A percentile compares a stretch with the other conserved stretches of the same genome.
Evolutionary conservation across 1,139 yeast species (phyloP).

Genomic region (Lodderomyces orthopsilosis): DNA sequence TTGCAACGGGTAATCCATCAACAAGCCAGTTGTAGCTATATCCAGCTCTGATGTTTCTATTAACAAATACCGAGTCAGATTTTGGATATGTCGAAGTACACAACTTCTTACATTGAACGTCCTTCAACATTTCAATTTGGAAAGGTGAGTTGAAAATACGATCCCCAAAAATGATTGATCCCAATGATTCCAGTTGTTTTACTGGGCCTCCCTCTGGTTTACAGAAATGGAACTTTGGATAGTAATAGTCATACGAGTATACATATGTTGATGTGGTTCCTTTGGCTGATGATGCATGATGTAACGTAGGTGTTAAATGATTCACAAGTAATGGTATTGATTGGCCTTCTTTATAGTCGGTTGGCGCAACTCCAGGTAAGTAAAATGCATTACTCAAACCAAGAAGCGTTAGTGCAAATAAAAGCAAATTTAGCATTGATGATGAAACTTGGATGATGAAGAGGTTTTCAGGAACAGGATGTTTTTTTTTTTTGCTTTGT

Average conservation of each 20-base stretch:
- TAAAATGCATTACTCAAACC: slow-evolving; percentile 57
- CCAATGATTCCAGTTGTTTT: slow-evolving; percentile 85
- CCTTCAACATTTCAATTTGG: slow-evolving; percentile 71
- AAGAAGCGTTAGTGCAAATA: slow-evolving; percentile 3
- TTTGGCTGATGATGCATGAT: slow-evolving; percentile 34
- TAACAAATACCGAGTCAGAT: slow-evolving; percentile 70
- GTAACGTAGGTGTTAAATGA: slow-evolving; percentile 80
- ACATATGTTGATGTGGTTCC: slow-evolving; percentile 49
- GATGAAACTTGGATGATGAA: neutral
- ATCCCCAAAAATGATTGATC: slow-evolving; percentile 93
- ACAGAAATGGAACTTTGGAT: slow-evolving; percentile 82
- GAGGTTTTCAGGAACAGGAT: neutral
- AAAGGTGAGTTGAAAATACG: slow-evolving; percentile 92
- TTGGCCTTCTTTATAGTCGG: slow-evolving; percentile 74
- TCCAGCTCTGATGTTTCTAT: slow-evolving; percentile 74
- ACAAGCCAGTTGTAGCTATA: slow-evolving; percentile 89
- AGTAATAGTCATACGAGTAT: slow-evolving; percentile 83
- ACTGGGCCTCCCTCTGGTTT: slow-evolving; percentile 64
- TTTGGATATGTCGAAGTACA: slow-evolving; percentile 62
- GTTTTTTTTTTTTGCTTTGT: neutral
- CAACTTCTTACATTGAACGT: slow-evolving; percentile 60
- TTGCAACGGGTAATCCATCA: slow-evolving; percentile 94
- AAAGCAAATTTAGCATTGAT: slow-evolving; percentile 1
- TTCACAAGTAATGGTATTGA: slow-evolving; percentile 77
- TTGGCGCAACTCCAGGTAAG: slow-evolving; percentile 94